Percentiles rank a stretch among this genome's conserved stretches.
Evolutionary conservation across 495 filamentous ascomycete species (phyloP).

Genomic region (Cladorrhinum samala): DNA sequence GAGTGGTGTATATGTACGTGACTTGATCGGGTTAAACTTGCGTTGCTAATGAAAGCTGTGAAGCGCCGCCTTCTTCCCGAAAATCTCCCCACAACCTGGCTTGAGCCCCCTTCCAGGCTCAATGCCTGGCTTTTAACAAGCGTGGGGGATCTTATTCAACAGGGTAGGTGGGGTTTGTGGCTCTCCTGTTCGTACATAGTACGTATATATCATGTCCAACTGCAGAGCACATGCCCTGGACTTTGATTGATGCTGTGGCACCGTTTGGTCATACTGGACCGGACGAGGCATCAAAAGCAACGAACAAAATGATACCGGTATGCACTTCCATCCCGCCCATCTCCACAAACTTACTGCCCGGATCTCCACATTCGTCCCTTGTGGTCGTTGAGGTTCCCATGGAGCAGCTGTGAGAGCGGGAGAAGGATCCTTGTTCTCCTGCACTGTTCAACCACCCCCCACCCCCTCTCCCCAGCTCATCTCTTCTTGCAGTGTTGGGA

Average conservation of each 20-base stretch:
- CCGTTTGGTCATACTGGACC: no score
- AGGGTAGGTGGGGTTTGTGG: neutral
- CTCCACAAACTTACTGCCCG: neutral
- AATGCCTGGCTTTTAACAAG: neutral
- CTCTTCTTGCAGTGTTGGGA: no score
- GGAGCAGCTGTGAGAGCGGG: neutral
- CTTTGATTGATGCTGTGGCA: no score
- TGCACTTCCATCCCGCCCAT: neutral
- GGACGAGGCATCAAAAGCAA: no score
- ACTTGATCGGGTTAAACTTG: constrained; percentile 1
- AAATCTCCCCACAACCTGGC: constrained; percentile 1
- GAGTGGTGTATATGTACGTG: constrained; percentile 2
- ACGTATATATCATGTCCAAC: no score
- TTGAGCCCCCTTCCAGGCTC: no score
- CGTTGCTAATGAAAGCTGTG: neutral
- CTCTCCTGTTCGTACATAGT: no score
- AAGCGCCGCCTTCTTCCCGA: neutral
- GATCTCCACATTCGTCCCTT: neutral
- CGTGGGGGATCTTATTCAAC: neutral
- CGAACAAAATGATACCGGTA: no score
- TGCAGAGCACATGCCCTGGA: no score
- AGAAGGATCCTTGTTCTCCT: neutral
- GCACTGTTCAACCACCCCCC: neutral
- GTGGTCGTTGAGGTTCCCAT: neutral
- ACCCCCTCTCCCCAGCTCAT: neutral